These are phyloP conservation scores for Skeletonema menzelii DNA, from an alignment of 108 stramenopile genomes.

Conservation along the genomic window DNA sequence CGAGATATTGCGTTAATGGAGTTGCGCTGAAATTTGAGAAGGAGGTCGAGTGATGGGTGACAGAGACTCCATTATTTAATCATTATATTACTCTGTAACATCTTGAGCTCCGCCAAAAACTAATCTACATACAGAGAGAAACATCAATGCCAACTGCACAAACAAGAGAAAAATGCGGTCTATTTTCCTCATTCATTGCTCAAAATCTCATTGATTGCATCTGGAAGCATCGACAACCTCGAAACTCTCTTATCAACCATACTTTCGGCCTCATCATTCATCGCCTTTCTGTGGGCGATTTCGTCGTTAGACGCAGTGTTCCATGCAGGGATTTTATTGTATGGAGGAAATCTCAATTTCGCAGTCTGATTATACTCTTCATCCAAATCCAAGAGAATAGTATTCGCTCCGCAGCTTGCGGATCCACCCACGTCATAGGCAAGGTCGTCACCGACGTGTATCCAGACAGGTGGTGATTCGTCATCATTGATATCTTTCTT, in stretches of 20 bases:
- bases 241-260: conserved; percentile 66
- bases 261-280: conserved; percentile 81
- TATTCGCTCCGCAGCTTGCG: conserved; percentile 82
- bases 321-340: conserved; percentile 68
- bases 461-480: conserved; percentile 63
- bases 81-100: no score
- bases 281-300: conserved; percentile 62
- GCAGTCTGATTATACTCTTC: conserved; percentile 78
- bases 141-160: no score
- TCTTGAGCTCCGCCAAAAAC: not conserved
- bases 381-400: conserved; percentile 78
- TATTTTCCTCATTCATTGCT: conserved; percentile 22
- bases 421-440: conserved; percentile 86
- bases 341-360: conserved; percentile 65
- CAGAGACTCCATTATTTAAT: not conserved
- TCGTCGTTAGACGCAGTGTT: conserved; percentile 67
- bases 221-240: conserved; percentile 64
- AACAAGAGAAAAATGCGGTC: not conserved
- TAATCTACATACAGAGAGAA: not conserved
- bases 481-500: conserved; percentile 25
- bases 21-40: conserved; percentile 57
- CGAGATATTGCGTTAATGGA: conserved; percentile 83
- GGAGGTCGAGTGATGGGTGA: not conserved
- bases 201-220: conserved; percentile 79
- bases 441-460: conserved; percentile 89